Base-by-base conservation (phyloP, 345 rosid genomes). In the Eucalyptus curtisii region DNA sequence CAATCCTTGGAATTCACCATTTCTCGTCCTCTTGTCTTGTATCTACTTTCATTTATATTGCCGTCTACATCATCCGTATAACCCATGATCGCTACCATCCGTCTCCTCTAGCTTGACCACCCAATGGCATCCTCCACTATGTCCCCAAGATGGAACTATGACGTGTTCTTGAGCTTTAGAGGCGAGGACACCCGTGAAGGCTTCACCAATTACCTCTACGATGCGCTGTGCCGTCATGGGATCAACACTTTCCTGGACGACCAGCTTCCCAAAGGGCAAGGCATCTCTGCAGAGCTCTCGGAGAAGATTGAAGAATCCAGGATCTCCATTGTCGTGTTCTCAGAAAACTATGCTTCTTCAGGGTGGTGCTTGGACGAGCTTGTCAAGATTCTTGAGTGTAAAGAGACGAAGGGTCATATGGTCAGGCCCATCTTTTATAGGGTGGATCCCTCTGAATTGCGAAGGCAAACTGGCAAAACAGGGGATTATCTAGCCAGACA, bases 151-250 rank as follows among this genome's bases (percentile, higher is more conserved):
- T 87, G 88, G 90, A 90, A 85, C 33, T 91, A 88, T 59, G 92
- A 92, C 17, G 92, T 90, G 84, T 92, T 91, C 89, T 85, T 91
- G 87, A 92, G 93, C 79, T 92, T 91, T 76, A 50, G 92, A 82
- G 92, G 92, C 0, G 90, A 88, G n/a, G 92, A 91, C 90, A 90
- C 91, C 50, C 89, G 92, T 45, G 87, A 90, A 37, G 90, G 86
- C 87, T 91, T 92, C 88, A 86, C 90, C 8, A 76, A 88, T 31
- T 90, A 84, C 87, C 89, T 92, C 27, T 89, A 88, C 47, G 91
- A 59, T 48, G 88, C 92, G 14, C 59, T 92, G 87, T 30, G 14
- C 40, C 45, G 88, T 42, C 40, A 42, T 16, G 89, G 91, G 20
- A 25, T 90, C 88, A 42, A 27, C 89, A 71, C 90, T 31, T 90